Percentiles rank a stretch among this genome's conserved stretches.
Evolutionary conservation across 495 filamentous ascomycete species (phyloP).

Genomic region (Astrothelium subdiscretum): DNA sequence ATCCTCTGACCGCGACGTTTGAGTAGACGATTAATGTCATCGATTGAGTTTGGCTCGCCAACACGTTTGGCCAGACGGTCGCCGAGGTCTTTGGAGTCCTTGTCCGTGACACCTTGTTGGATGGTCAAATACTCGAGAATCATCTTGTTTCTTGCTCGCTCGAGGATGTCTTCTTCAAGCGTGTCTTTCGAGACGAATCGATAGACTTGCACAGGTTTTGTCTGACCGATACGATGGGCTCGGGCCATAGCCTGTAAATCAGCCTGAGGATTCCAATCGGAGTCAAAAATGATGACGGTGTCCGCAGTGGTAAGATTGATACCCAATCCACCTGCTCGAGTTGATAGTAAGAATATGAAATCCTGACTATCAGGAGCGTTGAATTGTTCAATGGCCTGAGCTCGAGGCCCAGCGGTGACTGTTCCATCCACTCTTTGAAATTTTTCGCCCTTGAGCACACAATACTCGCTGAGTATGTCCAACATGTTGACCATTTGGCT

Average conservation of each 20-base stretch:
- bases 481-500: slow-evolving; percentile 99
- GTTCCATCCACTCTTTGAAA: slow-evolving; percentile 94
- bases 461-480: slow-evolving; percentile 87
- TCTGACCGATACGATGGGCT: slow-evolving; percentile 95
- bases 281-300: slow-evolving; percentile 95
- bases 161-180: slow-evolving; percentile 93
- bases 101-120: slow-evolving; percentile 88
- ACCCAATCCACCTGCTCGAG: slow-evolving; percentile 86
- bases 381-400: slow-evolving; percentile 93
- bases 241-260: slow-evolving; percentile 98
- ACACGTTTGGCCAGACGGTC: slow-evolving; percentile 50
- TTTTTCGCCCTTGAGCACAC: slow-evolving; percentile 75
- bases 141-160: slow-evolving; percentile 91
- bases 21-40: slow-evolving; percentile 86
- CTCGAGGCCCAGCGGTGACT: slow-evolving; percentile 70
- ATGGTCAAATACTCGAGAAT: slow-evolving; percentile 98
- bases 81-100: slow-evolving; percentile 59
- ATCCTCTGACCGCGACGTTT: slow-evolving; percentile 91
- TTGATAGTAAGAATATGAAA: slow-evolving; percentile 93
- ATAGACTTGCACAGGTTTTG: slow-evolving; percentile 88
- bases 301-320: slow-evolving; percentile 99
- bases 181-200: slow-evolving; percentile 94
- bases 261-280: slow-evolving; percentile 98
- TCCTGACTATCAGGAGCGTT: slow-evolving; percentile 88
- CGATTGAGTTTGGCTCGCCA: slow-evolving; percentile 69